Base-by-base conservation (phyloP, 1,139 yeast genomes). In the Debaryomyces fabryi region DNA sequence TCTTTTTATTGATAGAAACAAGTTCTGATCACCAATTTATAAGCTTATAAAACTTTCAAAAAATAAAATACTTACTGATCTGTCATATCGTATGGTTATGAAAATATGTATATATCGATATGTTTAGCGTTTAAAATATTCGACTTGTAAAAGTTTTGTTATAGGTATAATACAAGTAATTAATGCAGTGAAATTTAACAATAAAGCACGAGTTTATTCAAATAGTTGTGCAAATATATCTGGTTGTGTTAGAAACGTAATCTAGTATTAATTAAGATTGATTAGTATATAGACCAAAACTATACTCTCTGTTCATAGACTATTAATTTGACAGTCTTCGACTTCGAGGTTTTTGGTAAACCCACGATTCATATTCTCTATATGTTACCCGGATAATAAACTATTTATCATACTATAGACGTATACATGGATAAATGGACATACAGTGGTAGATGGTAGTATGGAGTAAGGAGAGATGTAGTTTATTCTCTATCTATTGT, bases 1-100 rank as follows among this genome's bases (percentile, higher is more conserved):
- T 35, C 25, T 21, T 12, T 8, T 20, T 20, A 20, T 35, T 32
- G 18, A 10, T 5, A 15, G 34, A 13, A 15, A 15, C 10, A 32
- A 32, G 20, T 13, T 32, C 21, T 6, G n/a, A 23, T 7, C 23
- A 24, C 15, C 21, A 10, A 6, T 13, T 35, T n/a, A 3, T 4
- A 10, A 27, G 16, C 12, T 25, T 9, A 10, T 9, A 27, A 27
- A 27, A 20, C 16, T 25, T 16, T 39, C 9, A 8, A 16, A 30
- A 24, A 45, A 32, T 13, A 32, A 32, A 32, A 7, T 47, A 49
- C 52, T 29, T 47, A 49, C 52, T 47, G 45, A 23, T 49, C 50
- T 29, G 48, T 25, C 52, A 49, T 49, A 12, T 40, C 36, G 32
- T 18, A 29, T 16, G 10, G 40, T 21, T 37, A 27, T 27, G 30